These are phyloP conservation scores for Aristolochia fimbriata DNA, from an alignment of 164 flowering plant species.

Conservation along the genomic window DNA sequence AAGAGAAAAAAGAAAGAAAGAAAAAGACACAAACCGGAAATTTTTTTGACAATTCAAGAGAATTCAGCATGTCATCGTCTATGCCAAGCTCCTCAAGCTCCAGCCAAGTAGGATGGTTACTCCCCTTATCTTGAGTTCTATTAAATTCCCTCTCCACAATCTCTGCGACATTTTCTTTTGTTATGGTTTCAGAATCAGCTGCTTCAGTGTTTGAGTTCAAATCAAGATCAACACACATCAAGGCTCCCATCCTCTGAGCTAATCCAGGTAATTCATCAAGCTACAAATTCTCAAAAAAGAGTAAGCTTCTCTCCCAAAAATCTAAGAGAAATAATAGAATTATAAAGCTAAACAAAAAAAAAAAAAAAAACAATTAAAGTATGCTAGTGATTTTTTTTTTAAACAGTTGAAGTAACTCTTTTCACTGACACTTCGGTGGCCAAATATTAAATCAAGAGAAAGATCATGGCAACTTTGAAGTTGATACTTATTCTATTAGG, in stretches of 20 bases:
- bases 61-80: conserved; percentile 58
- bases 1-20: no score
- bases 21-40: conserved; percentile 57
- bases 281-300: conserved; percentile 29
- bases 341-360: neutral
- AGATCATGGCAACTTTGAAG: no score
- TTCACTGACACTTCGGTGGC: no score
- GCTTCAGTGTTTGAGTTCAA: conserved; percentile 27
- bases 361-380: neutral
- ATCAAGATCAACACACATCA: conserved; percentile 83
- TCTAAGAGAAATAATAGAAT: neutral
- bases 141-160: conserved; percentile 44
- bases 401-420: no score
- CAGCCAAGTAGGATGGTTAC: conserved; percentile 53
- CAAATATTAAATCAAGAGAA: no score
- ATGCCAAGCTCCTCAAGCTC: conserved; percentile 87
- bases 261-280: conserved; percentile 77
- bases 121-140: conserved; percentile 36
- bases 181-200: conserved; percentile 9
- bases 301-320: neutral
- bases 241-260: conserved; percentile 83
- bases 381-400: no score
- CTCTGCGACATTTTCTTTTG: conserved; percentile 23
- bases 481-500: no score
- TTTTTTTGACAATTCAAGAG: conserved; percentile 65